Percentiles rank a stretch among this genome's conserved stretches.
Conservation (phyloP, 192 early-diverging fungal genomes). For the Cetraspora pellucida region DNA sequence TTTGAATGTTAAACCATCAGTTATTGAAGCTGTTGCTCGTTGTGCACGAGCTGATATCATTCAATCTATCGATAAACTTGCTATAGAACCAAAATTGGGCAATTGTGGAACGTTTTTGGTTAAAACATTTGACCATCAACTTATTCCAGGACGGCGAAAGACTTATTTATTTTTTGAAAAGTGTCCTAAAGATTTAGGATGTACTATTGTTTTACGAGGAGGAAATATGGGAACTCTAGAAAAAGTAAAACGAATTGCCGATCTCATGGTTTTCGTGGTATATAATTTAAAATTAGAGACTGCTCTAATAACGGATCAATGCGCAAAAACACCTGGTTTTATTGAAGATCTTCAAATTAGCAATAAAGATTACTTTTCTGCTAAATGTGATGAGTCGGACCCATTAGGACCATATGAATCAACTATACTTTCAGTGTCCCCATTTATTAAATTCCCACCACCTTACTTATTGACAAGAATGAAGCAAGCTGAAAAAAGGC, state of each 20-base stretch:
- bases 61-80: constrained; percentile 79
- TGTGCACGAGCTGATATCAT: constrained; percentile 86
- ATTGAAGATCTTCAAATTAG: constrained; percentile 6
- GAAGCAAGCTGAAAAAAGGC: constrained; percentile 53
- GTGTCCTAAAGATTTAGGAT: constrained; percentile 75
- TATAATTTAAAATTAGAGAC: constrained; percentile 90
- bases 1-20: constrained; percentile 82
- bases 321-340: constrained; percentile 55
- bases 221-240: constrained; percentile 64
- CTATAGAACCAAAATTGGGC: constrained; percentile 71
- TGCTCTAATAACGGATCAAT: constrained; percentile 76
- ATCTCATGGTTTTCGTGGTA: constrained; percentile 82
- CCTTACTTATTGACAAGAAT: constrained; percentile 78
- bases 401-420: constrained; percentile 56
- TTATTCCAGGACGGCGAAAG: constrained; percentile 80
- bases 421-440: constrained; percentile 86
- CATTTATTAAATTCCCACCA: constrained; percentile 81
- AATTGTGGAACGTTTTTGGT: constrained; percentile 76
- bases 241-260: constrained; percentile 80
- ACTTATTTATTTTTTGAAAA: constrained; percentile 90
- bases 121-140: constrained; percentile 79
- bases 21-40: constrained; percentile 84
- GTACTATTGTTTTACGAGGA: constrained; percentile 91
- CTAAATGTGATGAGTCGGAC: constrained; percentile 25
- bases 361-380: constrained; percentile 25